Evolutionary conservation across 129 eudicot genomes (phyloP), one percentile per base, ranked within the genome.

Genomic region (Apium graveolens): DNA sequence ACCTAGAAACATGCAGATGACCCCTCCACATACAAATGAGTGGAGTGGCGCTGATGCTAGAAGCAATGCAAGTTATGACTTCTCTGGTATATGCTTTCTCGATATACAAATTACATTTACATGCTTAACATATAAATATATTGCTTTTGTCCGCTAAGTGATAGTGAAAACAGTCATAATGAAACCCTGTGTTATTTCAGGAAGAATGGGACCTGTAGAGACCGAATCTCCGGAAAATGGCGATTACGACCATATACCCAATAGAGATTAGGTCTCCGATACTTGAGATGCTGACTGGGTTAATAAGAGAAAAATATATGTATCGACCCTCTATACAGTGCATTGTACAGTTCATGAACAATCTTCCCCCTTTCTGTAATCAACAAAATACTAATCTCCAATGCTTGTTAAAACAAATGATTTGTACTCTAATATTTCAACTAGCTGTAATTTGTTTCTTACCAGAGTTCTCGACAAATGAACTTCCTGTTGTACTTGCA

Each of bases 141-240:
- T 20, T 16, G 9, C 10, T 74, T 24, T 24, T 57, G 4, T 72
- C n/a, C 12, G 42, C 3, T 10, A 32, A 70, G 42, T 29, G n/a
- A 45, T 62, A n/a, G 17, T 10, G 3, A 26, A 26, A 26, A 60
- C 68, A 26, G 34, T 60, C 16, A 26, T 60, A 60, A 60, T 60
- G 16, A 60, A n/a, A 60, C 32, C 37, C 70, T 4, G 8, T 37
- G 57, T 81, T 85, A 31, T 78, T 83, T 83, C 84, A 89, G 93
- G 93, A 78, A 81, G 88, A 70, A 83, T 85, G 82, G 85, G 86
- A 66, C 88, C 83, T 43, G 88, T 83, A 53, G 78, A 45, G 13
- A 85, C 85, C 21, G 86, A 85, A 21, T 88, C 93, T 76, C 93
- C 93, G 14, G 87, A 91, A 77, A 87, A 80, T 31, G 93, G 93